Evolutionary conservation across 495 filamentous ascomycete genomes (phyloP).

Genomic region (Penicillium crystallinum): DNA sequence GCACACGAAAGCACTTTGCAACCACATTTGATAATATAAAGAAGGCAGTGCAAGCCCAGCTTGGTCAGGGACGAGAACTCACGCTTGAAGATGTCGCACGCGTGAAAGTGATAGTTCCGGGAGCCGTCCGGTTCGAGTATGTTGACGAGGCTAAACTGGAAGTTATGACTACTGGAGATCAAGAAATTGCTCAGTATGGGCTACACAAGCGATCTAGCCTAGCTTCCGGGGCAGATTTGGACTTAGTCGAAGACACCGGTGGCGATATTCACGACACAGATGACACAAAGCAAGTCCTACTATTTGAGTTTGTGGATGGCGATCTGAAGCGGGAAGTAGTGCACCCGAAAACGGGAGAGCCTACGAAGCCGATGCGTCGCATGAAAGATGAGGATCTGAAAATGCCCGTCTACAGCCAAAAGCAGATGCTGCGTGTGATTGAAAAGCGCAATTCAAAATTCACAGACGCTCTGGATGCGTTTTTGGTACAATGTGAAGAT

Average conservation of each 20-base stretch:
- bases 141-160: slow-evolving; percentile 77
- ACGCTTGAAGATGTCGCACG: slow-evolving; percentile 72
- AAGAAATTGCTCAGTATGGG: slow-evolving; percentile 24
- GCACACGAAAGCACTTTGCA: slow-evolving; percentile 81
- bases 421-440: slow-evolving; percentile 84
- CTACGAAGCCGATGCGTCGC: slow-evolving; percentile 56
- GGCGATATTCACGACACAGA: slow-evolving; percentile 30
- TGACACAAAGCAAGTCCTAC: slow-evolving; percentile 57
- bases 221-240: slow-evolving; percentile 25
- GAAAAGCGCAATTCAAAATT: slow-evolving; percentile 91
- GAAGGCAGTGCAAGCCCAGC: slow-evolving; percentile 77
- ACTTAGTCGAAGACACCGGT: slow-evolving; percentile 25
- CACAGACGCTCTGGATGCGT: slow-evolving; percentile 65
- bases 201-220: slow-evolving; percentile 3
- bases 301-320: slow-evolving; percentile 90
- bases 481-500: slow-evolving; percentile 67
- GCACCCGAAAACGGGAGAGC: slow-evolving; percentile 64
- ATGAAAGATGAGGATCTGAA: slow-evolving; percentile 75
- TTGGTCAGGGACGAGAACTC: slow-evolving; percentile 54
- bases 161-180: slow-evolving; percentile 66
- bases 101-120: slow-evolving; percentile 71
- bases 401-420: slow-evolving; percentile 91
- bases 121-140: slow-evolving; percentile 76
- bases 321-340: slow-evolving; percentile 79
- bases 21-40: slow-evolving; percentile 90